phyloP scores from a whole-genome alignment of 1,139 yeast genomes.

The Suhomyces coccinellae region DNA sequence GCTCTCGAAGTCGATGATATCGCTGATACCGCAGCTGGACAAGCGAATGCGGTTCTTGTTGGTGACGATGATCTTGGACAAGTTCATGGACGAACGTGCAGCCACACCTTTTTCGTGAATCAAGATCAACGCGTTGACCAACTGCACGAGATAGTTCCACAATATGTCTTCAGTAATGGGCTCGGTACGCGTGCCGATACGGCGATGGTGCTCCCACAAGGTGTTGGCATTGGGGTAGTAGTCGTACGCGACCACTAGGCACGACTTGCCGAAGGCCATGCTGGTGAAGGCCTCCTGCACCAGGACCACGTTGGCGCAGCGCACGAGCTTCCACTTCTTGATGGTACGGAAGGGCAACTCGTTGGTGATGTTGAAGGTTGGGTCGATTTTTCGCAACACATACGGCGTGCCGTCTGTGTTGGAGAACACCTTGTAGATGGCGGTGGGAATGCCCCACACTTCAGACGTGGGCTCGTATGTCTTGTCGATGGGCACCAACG shows the following conservation, averaged over 20 bases:
- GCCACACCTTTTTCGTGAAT: constrained; percentile 65
- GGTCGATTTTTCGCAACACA: constrained; percentile 70
- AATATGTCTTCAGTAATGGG: constrained; percentile 62
- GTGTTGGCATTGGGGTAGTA: constrained; percentile 67
- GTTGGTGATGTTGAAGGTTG: constrained; percentile 45
- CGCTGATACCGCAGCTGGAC: constrained; percentile 70
- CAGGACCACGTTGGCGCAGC: constrained; percentile 63
- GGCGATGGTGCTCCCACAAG: constrained; percentile 45
- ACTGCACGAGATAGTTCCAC: constrained; percentile 77
- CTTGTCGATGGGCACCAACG: constrained; percentile 80
- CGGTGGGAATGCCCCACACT: constrained; percentile 60
- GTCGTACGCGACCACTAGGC: constrained; percentile 52
- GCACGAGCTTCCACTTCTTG: constrained; percentile 51
- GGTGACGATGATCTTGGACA: constrained; percentile 72
- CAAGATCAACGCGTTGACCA: constrained; percentile 62
- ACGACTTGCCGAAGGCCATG: constrained; percentile 74
- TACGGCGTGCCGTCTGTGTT: constrained; percentile 78
- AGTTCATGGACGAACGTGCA: constrained; percentile 59
- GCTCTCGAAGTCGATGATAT: constrained; percentile 53
- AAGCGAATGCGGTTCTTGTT: constrained; percentile 69
- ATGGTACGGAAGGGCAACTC: constrained; percentile 49
- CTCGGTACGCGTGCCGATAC: constrained; percentile 37
- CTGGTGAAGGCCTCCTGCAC: constrained; percentile 85
- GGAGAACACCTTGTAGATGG: constrained; percentile 78
- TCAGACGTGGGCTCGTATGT: constrained; percentile 53